Evolutionary conservation across 2,329 filamentous ascomycete genomes (phyloP).

Genomic region (Mollisia scopiformis): DNA sequence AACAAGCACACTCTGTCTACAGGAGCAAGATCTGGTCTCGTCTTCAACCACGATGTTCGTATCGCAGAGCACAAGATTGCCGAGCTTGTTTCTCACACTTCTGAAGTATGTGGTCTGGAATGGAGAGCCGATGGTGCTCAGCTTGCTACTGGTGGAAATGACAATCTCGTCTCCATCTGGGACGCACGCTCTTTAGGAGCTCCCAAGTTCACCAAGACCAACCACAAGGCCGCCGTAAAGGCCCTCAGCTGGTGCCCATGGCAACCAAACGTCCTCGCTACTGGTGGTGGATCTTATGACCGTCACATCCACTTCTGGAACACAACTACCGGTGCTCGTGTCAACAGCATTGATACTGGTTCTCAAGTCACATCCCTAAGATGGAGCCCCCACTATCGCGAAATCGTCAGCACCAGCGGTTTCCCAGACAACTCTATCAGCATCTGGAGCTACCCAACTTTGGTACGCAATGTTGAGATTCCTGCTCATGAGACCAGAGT

Average conservation of each 20-base stretch:
- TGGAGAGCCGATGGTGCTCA: conserved; percentile 97
- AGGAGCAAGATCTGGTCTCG: conserved; percentile 89
- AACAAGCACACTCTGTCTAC: conserved; percentile 98
- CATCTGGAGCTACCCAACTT: conserved; percentile 98
- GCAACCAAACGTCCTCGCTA: conserved; percentile 96
- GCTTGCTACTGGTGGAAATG: conserved; percentile 95
- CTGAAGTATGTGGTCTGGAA: conserved; percentile 96
- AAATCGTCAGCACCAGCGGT: conserved; percentile 95
- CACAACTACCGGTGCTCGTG: conserved; percentile 92
- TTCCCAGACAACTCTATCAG: conserved; percentile 99
- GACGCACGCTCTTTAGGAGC: conserved; percentile 91
- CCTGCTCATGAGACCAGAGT: conserved; percentile 96
- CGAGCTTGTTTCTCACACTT: conserved; percentile 95
- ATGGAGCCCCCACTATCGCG: conserved; percentile 96
- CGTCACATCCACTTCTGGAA: conserved; percentile 99
- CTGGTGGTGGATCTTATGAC: conserved; percentile 94
- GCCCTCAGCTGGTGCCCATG: conserved; percentile 98
- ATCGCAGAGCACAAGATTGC: conserved; percentile 98
- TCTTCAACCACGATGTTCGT: conserved; percentile 98
- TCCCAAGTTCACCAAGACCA: conserved; percentile 99
- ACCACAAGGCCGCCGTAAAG: conserved; percentile 99
- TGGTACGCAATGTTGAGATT: conserved; percentile 97
- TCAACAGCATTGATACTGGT: conserved; percentile 98
- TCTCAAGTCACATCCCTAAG: conserved; percentile 95
- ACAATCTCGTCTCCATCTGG: conserved; percentile 99